Evolutionary conservation across 345 rosid species (phyloP), one percentile per base, ranked within the genome.

Genomic region (Aethionema arabicum): DNA sequence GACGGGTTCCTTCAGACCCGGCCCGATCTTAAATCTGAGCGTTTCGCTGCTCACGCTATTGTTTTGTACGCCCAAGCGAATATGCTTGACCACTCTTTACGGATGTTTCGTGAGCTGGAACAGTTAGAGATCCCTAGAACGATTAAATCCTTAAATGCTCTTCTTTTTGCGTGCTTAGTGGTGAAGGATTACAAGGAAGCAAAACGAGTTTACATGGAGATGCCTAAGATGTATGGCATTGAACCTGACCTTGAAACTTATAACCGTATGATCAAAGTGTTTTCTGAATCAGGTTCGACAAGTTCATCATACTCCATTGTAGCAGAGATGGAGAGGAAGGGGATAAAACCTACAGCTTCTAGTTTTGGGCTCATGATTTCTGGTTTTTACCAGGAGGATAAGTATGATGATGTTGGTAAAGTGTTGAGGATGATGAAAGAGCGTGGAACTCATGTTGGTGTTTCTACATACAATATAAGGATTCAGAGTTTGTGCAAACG

Each of bases 351-450:
- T 0, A 78, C 74, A 4, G 44, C 74, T 2, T 63, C 72, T 0
- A 81, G 71, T 16, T 90, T 90, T 27, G 87, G 84, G 46, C 11
- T 47, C 8, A 57, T 82, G 79, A 64, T 93, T 36, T 59, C 77
- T 37, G 99, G 96, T 15, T 84, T 87, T 72, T 90, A 93, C 27
- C 56, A 29, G 10, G 99, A 87, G 62, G 88, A 80, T 72, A 93
- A 78, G 81, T 63, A 27, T 32, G 95, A 83, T 2, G 97, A 93
- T 5, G 90, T 87, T 0, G 87, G 77, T 32, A 87, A 83, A 58
- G 88, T 84, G 9, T 62, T 85, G 73, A 68, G 67, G 5, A 77
- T 90, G 85, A 80, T 78, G 86, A 76, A 74, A 58, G 80, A 79
- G 10, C 74, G 84, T 3, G 75, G 71, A 32, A 70, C 84, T 5